Percentiles rank a stretch among this genome's conserved stretches.
These are phyloP conservation scores for Lasiodiplodia sp. DNA, from an alignment of 2,329 filamentous ascomycete genomes.

Conservation along the genomic window DNA sequence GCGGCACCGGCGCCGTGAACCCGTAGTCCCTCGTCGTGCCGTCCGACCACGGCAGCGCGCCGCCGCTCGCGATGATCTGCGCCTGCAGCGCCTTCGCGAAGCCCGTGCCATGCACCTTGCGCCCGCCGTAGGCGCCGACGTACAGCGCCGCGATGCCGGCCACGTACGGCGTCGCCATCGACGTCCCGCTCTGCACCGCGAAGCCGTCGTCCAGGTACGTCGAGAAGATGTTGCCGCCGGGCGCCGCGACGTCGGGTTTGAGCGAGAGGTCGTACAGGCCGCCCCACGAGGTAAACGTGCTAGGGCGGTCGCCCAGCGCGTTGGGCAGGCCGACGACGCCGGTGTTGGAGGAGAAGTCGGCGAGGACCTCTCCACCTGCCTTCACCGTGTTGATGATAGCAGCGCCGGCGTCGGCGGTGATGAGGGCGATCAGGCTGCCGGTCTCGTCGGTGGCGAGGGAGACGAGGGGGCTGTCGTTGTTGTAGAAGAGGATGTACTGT, in stretches of 20 bases:
- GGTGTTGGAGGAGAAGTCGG: conserved; percentile 22
- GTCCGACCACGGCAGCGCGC: conserved; percentile 37
- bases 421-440: conserved; percentile 36
- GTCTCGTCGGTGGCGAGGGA: conserved; percentile 33
- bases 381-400: conserved; percentile 20
- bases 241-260: conserved; percentile 64
- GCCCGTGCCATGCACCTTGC: conserved; percentile 36
- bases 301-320: conserved; percentile 59
- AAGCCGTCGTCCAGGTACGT: conserved; percentile 62
- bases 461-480: conserved; percentile 50
- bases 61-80: conserved; percentile 41
- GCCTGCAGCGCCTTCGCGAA: conserved; percentile 39
- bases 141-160: conserved; percentile 55
- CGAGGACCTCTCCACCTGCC: not conserved
- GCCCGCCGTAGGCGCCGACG: conserved; percentile 38
- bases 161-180: conserved; percentile 66
- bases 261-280: conserved; percentile 66
- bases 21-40: not conserved
- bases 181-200: conserved; percentile 62
- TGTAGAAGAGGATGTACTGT: conserved; percentile 69
- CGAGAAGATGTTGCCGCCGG: conserved; percentile 66
- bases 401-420: conserved; percentile 34
- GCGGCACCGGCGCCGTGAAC: conserved; percentile 57
- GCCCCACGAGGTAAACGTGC: conserved; percentile 65
- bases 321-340: conserved; percentile 31